These are phyloP conservation scores for Fraxinus ornus DNA, from an alignment of 305 asterid genomes.

Conservation along the genomic window DNA sequence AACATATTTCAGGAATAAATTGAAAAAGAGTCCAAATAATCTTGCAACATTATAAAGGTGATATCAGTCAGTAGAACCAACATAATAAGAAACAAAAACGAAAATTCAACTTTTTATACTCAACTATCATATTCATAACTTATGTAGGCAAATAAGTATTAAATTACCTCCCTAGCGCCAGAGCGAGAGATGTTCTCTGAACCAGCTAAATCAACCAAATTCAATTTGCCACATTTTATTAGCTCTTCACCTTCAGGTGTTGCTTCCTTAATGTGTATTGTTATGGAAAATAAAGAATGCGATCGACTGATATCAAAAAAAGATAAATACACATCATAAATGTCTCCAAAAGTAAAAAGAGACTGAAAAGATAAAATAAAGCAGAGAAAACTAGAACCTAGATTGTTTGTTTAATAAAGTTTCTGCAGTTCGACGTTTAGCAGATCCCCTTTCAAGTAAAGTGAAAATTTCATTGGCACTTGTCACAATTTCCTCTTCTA, in stretches of 20 bases:
- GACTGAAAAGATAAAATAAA: neutral
- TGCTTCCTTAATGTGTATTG: constrained; percentile 96
- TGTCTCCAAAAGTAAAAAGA: neutral
- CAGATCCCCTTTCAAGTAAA: constrained; percentile 87
- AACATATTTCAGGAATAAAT: neutral
- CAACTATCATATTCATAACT: neutral
- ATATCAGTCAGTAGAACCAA: neutral
- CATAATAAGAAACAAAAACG: neutral
- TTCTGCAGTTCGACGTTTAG: constrained; percentile 96
- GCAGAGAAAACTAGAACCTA: constrained; percentile 48
- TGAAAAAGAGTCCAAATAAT: neutral
- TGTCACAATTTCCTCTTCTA: constrained; percentile 90
- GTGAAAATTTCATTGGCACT: constrained; percentile 81
- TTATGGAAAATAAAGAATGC: constrained; percentile 91
- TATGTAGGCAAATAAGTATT: neutral
- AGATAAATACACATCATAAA: neutral
- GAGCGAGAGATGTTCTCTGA: constrained; percentile 95
- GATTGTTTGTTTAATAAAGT: constrained; percentile 89
- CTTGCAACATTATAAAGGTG: constrained; percentile 1
- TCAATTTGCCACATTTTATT: constrained; percentile 93
- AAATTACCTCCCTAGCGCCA: constrained; percentile 93
- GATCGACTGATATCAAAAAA: constrained; percentile 68
- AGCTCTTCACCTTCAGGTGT: constrained; percentile 99
- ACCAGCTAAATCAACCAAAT: constrained; percentile 96
- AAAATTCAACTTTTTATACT: neutral